Base-by-base conservation (phyloP, 176 grass and related monocot genomes). In the Oryza brachyantha region DNA sequence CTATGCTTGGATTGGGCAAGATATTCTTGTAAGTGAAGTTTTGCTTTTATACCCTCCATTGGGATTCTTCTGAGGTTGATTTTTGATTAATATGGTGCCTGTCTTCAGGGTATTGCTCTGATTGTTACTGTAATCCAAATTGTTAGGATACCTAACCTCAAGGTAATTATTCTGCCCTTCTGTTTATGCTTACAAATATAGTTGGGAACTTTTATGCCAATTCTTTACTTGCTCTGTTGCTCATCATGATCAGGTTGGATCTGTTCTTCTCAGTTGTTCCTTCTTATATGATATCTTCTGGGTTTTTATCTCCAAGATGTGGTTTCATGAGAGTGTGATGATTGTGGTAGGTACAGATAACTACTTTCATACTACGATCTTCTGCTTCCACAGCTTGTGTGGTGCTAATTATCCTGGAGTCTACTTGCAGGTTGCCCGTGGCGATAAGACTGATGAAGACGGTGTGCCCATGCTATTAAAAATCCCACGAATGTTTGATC, bases 211-310 rank as follows among this genome's bases (percentile, higher is more conserved):
- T 66, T 71, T 63, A 64, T 78, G 54, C 58, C 10, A 61, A 31
- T 71, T 79, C 28, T 80, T 74, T 61, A 40, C 52, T 65, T 93
- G 41, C 22, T 78, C 22, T 40, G 24, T 70, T 93, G 35, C 13
- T 81, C 22, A 35, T 77, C 55, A 83, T 79, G 13, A 4, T 52
- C 85, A 98, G 92, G 96, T 93, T 42, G 96, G 96, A 7, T 90
- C 88, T 27, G 90, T 90, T 55, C 96, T 99, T 78, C 86, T 99
- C 29, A 77, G 96, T 38, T 95, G 90, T 61, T 90, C 96, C 36
- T 99, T 99, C 84, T 78, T 99, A 76, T 99, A 99, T 76, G 92
- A 99, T 70, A 95, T 99, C 65, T 99, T 99, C 66, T 99, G 96
- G 96, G 96, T 99, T 78, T 99, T 99, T 43, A 66, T 94, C 73